Conservation (phyloP, 1,284 basidiomycete species). For the Papiliotrema flavescens region DNA sequence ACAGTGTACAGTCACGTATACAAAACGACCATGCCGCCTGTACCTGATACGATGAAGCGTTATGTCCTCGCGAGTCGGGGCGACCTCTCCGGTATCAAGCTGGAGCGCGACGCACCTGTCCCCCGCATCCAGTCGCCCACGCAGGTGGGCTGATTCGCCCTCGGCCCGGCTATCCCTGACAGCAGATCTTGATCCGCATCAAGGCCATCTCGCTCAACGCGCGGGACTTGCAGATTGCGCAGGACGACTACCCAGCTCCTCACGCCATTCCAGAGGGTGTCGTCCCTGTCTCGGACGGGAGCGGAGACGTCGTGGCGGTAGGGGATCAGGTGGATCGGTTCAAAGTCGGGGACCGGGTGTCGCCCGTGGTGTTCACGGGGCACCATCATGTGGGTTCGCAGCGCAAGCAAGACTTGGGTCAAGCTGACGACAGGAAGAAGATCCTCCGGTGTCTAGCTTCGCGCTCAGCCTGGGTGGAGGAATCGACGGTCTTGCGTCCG, state of each 20-base stretch:
- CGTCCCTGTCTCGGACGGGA: constrained; percentile 48
- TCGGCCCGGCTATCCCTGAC: not conserved
- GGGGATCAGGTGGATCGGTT: constrained; percentile 40
- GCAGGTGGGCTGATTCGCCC: constrained; percentile 15
- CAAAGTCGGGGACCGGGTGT: constrained; percentile 46
- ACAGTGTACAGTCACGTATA: no score
- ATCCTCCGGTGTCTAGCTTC: constrained; percentile 29
- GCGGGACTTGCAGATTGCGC: constrained; percentile 40
- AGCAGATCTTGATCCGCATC: constrained; percentile 38
- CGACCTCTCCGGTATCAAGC: constrained; percentile 27
- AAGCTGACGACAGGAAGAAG: constrained; percentile 28
- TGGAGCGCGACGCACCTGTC: constrained; percentile 20
- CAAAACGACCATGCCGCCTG: no score
- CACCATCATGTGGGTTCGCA: constrained; percentile 34
- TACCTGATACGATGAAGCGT: constrained; percentile 22
- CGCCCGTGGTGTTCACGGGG: constrained; percentile 33
- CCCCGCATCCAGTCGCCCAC: constrained; percentile 23
- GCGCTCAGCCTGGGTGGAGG: constrained; percentile 45
- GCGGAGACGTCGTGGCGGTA: constrained; percentile 46
- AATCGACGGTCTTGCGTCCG: constrained; percentile 45
- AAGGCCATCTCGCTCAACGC: constrained; percentile 48
- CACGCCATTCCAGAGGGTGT: constrained; percentile 32
- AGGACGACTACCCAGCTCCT: constrained; percentile 36
- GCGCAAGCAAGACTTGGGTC: not conserved
- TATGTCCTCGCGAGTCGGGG: constrained; percentile 28